Base-by-base conservation (phyloP, 1,284 basidiomycete species). In the Cryptococcus sp. region DNA sequence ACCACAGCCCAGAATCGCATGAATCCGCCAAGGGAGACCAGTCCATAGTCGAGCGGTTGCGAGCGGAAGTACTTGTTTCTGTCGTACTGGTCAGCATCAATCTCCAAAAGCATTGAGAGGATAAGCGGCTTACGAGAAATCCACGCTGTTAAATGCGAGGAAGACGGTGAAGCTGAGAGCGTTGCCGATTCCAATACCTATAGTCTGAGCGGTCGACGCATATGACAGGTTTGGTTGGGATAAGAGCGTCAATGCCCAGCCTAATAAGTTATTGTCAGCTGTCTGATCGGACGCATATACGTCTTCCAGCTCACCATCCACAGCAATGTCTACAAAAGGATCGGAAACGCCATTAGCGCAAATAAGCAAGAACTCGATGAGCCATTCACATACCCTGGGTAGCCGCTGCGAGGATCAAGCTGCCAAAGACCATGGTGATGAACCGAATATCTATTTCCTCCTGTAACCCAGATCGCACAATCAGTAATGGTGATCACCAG, bases 81-180 rank as follows among this genome's bases (percentile, higher is more conserved):
- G 60, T 22, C 42, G 30, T 13, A 35, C 30, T 35, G 30, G 30
- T 35, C 30, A 35, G 30, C 30, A 3, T 35, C 30, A 35, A 13
- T 2, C 13, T 35, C 30, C 30, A 35, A 35, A 13, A 35, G 2
- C 13, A 35, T 10, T 13, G 30, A 4, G 10, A 35, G 13, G 8
- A 51, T 6, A 11, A 40, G n/a, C 35, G 16, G 82, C 87, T 58
- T 68, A 93, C 90, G 86, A 85, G 72, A 99, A 99, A 46, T 90
- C 89, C 69, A 93, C 87, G 67, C 91, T 93, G 75, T 98, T 99
- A 74, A 99, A 87, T 0, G 96, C 95, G 35, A 99, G 83, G 74
- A 99, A 99, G 25, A 99, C 93, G 25, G 96, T 99, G 73, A 98
- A 99, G 7, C 91, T 93, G 42, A 94, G 85, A 69, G 99, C 96